phyloP scores from a whole-genome alignment of 1,284 basidiomycete genomes.

The Termitomyces sp. region DNA sequence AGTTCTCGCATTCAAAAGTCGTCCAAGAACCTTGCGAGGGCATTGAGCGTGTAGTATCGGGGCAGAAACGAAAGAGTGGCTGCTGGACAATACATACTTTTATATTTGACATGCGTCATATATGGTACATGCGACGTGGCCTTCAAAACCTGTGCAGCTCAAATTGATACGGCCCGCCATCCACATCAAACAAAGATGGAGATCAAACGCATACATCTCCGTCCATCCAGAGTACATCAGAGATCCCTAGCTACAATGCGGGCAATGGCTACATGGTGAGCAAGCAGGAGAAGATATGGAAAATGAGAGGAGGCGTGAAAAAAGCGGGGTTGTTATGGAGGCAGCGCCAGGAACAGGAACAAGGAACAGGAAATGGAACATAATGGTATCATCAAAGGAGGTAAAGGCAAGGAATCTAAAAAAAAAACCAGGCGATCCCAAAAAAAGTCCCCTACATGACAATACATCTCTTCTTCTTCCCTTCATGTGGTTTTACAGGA shows the following conservation, averaged over 20 bases:
- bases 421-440: constrained; percentile 41
- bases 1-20: constrained; percentile 35
- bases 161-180: constrained; percentile 7
- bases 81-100: not conserved
- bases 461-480: constrained; percentile 58
- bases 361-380: constrained; percentile 28
- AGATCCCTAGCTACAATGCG: constrained; percentile 27
- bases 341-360: constrained; percentile 22
- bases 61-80: not conserved
- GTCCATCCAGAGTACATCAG: constrained; percentile 27
- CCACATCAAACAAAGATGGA: constrained; percentile 14
- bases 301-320: constrained; percentile 17
- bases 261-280: constrained; percentile 19
- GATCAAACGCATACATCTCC: constrained; percentile 20
- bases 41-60: constrained; percentile 2
- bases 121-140: constrained; percentile 2
- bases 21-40: constrained; percentile 18
- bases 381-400: constrained; percentile 73
- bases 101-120: not conserved
- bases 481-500: constrained; percentile 35
- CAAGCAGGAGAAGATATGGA: constrained; percentile 15
- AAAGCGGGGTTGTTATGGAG: constrained; percentile 16
- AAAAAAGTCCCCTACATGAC: constrained; percentile 69
- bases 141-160: constrained; percentile 5
- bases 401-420: constrained; percentile 58